Evolutionary conservation across 441 rosid species (phyloP), one percentile per base, ranked within the genome.

Genomic region (Metrosideros polymorpha): DNA sequence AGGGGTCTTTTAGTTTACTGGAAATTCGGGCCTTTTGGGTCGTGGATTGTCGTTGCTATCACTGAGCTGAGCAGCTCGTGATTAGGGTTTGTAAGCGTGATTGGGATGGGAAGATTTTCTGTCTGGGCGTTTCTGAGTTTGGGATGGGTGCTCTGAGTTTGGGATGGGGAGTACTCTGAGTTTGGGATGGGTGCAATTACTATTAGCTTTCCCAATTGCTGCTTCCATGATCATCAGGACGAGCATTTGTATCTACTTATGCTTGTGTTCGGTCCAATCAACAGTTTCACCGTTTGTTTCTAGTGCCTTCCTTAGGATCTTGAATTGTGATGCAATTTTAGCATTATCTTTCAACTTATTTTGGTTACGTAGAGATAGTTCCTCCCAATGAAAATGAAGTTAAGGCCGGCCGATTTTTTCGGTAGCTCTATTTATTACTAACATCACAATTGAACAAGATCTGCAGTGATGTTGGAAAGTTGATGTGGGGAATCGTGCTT

Each of bases 121-220:
- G 18, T 45, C 71, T 84, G 85, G 63, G 51, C 82, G 3, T 54
- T 55, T 50, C 6, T n/a, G n/a, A n/a, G n/a, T n/a, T 53, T 15
- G 57, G 35, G 35, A n/a, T n/a, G 88, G 90, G 85, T 85, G 88
- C 87, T 88, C 85, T 88, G 87, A 90, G 91, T 92, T 88, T 88
- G 87, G n/a, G n/a, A n/a, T n/a, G n/a, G n/a, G n/a, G n/a, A n/a
- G n/a, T n/a, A n/a, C n/a, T n/a, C n/a, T n/a, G n/a, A n/a, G n/a
- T n/a, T n/a, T n/a, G n/a, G n/a, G n/a, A n/a, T n/a, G n/a, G n/a
- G n/a, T n/a, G n/a, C n/a, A n/a, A 27, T 27, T 12, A 56, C 30
- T 56, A 27, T 6, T 56, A 25, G n/a, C 59, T 56, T 56, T 56
- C 61, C 61, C 61, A 27, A 27, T 56, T 27, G 61, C 61, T 56